These are phyloP conservation scores for Microstegium vimineum DNA, from an alignment of 176 grass and related monocot genomes.

Conservation along the genomic window DNA sequence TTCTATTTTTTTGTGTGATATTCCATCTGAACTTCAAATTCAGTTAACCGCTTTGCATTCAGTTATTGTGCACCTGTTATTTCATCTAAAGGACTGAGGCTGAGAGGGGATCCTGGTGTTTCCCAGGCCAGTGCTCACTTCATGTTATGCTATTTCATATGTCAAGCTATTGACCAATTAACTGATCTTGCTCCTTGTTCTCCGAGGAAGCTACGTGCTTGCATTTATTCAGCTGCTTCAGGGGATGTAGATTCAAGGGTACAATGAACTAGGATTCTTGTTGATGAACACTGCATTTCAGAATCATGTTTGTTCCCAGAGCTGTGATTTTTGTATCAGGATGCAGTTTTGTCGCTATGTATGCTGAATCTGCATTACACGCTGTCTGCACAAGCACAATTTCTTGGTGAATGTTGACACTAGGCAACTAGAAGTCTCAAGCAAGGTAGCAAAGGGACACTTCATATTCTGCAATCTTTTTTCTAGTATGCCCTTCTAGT, in stretches of 20 bases:
- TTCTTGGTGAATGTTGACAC: not conserved
- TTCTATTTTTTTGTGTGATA: not conserved
- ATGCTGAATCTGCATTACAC: too few species aligned
- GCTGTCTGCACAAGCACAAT: too few species aligned
- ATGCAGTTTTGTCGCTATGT: not conserved
- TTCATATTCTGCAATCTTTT: not conserved
- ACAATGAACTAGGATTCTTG: not conserved
- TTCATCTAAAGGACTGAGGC: not conserved
- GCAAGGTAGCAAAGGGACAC: not conserved
- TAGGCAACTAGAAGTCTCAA: not conserved
- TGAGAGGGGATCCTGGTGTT: not conserved
- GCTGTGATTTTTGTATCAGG: not conserved
- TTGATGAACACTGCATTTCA: not conserved
- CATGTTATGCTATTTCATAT: not conserved
- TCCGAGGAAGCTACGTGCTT: not conserved
- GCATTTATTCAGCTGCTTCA: not conserved
- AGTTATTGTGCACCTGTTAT: not conserved
- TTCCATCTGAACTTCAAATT: not conserved
- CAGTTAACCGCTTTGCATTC: not conserved
- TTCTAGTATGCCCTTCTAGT: too few species aligned
- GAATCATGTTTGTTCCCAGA: not conserved
- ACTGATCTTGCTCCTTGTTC: not conserved
- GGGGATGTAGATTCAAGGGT: not conserved
- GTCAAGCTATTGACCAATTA: not conserved
- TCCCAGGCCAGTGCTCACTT: not conserved